phyloP scores from a whole-genome alignment of 768 basidiomycete genomes.

The Pleurotus platypus region DNA sequence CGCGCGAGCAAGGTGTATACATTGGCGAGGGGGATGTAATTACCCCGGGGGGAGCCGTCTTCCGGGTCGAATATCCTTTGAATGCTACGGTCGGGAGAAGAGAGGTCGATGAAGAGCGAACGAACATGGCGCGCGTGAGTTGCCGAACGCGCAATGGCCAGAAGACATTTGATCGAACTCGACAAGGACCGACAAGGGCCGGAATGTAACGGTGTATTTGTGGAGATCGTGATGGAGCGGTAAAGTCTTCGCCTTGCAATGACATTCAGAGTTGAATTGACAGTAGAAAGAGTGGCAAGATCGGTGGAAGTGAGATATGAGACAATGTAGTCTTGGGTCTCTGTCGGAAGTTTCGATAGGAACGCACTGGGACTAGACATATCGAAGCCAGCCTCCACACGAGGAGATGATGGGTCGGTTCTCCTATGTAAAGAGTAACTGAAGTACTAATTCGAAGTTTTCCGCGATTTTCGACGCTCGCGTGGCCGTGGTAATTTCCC shows the following conservation, averaged over 20 bases:
- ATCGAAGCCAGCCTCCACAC: too few relatives aligned
- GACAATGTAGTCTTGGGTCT: conserved; percentile 1
- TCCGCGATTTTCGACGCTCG: too few relatives aligned
- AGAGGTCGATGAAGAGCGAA: neutral
- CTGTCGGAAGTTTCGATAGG: neutral
- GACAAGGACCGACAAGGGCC: neutral
- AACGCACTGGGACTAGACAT: too few relatives aligned
- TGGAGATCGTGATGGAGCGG: neutral
- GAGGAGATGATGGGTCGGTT: too few relatives aligned
- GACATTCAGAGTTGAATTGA: neutral
- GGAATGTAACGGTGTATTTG: neutral
- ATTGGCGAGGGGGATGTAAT: neutral
- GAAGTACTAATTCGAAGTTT: too few relatives aligned
- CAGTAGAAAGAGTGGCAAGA: neutral
- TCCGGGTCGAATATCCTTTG: neutral
- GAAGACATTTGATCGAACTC: neutral
- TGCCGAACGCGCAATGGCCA: neutral
- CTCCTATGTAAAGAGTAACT: too few relatives aligned
- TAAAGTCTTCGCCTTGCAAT: neutral
- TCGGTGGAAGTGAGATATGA: neutral
- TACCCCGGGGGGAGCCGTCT: neutral
- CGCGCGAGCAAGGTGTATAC: neutral
- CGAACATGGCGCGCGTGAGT: neutral
- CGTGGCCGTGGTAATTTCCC: too few relatives aligned
- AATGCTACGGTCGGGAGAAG: neutral